Base-by-base conservation (phyloP, 163 green algal genomes). In the Botryococcus braunii region DNA sequence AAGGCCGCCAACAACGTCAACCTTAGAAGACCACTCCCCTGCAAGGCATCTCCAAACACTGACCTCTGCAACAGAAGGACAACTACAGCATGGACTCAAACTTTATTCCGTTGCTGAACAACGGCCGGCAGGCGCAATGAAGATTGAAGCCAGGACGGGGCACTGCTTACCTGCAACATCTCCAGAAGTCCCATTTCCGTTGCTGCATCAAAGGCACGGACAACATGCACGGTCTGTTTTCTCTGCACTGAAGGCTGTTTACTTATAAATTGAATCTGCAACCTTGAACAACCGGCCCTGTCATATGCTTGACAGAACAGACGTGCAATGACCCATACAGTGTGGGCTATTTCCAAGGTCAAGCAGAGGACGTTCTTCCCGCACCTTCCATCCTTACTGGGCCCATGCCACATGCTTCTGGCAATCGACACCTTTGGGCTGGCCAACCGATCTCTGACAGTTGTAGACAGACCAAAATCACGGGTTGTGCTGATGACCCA, bases 301-400 rank as follows among this genome's bases (percentile, higher is more conserved):
- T 13, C 59, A 41, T 11, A 25, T 11, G 36, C 27, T 35, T 6
- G 3, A 36, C 40, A 31, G 31, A 56, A 38, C 34, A 25, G 59
- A 38, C 47, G 6, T 55, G 13, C 21, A 46, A 56, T 62, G 4
- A 34, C 25, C 21, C 38, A 4, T 35, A 3, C n/a, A 6, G 6
- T 56, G 31, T 25, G 34, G 27, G 5, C 21, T 17, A 69, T 46
- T 49, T 11, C 8, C 40, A 69, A 5, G 5, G 38, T 49, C 35
- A 35, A 25, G 25, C 6, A 25, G 34, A 17, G 37, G 17, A 57
- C 17, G 21, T 49, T 50, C 7, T 11, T 27, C 11, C 7, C 56
- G 36, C 32, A 87, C 85, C 85, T 91, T 58, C 89, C 89, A 7
- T 95, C 89, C 31, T 83, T 69, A 73, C 91, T 88, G n/a, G 89